phyloP scores from a whole-genome alignment of 768 basidiomycete genomes.

The Lactifluus pinguis region DNA sequence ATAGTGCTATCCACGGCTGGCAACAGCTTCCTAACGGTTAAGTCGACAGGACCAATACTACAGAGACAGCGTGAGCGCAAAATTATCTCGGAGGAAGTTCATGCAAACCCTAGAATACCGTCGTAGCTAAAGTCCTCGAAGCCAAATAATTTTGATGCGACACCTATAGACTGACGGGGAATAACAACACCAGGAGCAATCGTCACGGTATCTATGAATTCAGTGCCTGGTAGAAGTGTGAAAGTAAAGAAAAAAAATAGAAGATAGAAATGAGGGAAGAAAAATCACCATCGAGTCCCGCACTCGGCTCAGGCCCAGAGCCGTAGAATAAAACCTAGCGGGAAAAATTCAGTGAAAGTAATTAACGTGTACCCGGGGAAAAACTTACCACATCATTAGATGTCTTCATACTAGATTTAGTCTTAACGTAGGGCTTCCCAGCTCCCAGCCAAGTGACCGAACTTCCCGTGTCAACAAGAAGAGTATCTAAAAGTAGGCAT shows the following conservation, averaged over 20 bases:
- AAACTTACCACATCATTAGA: conserved; percentile 38
- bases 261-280: too few species aligned
- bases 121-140: conserved; percentile 35
- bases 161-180: conserved; percentile 53
- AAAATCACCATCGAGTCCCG: not conserved
- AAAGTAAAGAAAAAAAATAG: not conserved
- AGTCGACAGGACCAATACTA: conserved; percentile 51
- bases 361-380: not conserved
- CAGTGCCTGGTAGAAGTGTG: conserved; percentile 15
- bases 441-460: conserved; percentile 71
- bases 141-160: conserved; percentile 38
- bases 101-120: conserved; percentile 53
- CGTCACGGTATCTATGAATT: conserved; percentile 43
- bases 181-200: conserved; percentile 43
- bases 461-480: conserved; percentile 58
- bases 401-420: conserved; percentile 42
- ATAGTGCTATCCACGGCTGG: conserved; percentile 23
- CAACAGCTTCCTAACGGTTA: conserved; percentile 38
- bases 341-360: not conserved
- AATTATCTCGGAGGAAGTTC: not conserved
- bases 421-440: conserved; percentile 33
- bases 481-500: conserved; percentile 27
- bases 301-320: conserved; percentile 30
- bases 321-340: conserved; percentile 48
- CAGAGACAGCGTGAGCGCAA: not conserved